These are phyloP conservation scores for Verticillium alfalfae DNA, from an alignment of 2,329 filamentous ascomycete genomes.

Conservation along the genomic window DNA sequence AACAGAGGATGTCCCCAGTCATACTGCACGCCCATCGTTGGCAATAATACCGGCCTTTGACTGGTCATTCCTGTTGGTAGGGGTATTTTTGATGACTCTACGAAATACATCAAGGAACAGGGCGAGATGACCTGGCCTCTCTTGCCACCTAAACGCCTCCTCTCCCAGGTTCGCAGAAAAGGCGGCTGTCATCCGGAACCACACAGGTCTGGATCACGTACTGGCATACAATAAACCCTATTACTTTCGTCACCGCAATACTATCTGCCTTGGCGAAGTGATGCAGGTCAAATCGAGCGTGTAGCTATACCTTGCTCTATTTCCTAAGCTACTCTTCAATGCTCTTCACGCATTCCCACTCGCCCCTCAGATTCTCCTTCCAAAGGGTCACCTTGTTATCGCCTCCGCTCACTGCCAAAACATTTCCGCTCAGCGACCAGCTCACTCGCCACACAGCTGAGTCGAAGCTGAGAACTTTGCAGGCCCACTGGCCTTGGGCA, in stretches of 20 bases:
- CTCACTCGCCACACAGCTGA: slow-evolving; percentile 91
- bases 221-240: no score
- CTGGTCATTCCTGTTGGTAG: neutral
- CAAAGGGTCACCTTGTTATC: slow-evolving; percentile 97
- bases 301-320: slow-evolving; percentile 29
- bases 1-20: neutral
- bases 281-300: neutral
- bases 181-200: no score
- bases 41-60: neutral
- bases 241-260: neutral
- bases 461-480: slow-evolving; percentile 82
- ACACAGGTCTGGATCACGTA: no score
- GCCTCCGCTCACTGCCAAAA: slow-evolving; percentile 84
- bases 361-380: slow-evolving; percentile 96
- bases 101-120: neutral
- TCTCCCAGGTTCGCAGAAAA: no score
- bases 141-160: no score
- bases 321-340: slow-evolving; percentile 68
- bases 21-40: neutral
- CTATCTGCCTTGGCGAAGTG: neutral
- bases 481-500: slow-evolving; percentile 70
- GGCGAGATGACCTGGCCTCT: no score
- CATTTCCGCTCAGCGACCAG: slow-evolving; percentile 96
- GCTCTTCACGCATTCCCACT: slow-evolving; percentile 96
- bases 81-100: neutral